These are phyloP conservation scores for Taphrina flavorubra DNA, from an alignment of 1,139 yeast genomes.

Conservation along the genomic window DNA sequence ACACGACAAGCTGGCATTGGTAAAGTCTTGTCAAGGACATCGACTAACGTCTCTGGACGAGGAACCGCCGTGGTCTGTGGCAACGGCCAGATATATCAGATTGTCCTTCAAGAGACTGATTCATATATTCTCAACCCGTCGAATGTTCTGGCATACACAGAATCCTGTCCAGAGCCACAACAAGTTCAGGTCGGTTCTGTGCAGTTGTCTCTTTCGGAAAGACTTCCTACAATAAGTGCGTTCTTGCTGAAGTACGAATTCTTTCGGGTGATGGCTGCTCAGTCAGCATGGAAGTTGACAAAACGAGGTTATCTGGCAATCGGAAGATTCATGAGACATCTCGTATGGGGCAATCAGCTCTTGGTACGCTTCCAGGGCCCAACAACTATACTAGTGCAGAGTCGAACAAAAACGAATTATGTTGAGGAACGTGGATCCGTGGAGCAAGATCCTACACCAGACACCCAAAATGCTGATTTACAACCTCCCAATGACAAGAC, in stretches of 20 bases:
- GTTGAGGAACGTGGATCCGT: constrained; percentile 39
- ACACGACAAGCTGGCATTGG: constrained; percentile 45
- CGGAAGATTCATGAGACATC: constrained; percentile 37
- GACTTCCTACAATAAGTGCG: constrained; percentile 16
- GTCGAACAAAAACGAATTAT: constrained; percentile 13
- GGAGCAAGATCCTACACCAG: constrained; percentile 36
- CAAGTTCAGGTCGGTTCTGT: constrained; percentile 12
- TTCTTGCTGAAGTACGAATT: constrained; percentile 19
- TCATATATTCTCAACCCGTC: constrained; percentile 50
- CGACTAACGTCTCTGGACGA: constrained; percentile 52
- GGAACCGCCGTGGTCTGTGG: constrained; percentile 53
- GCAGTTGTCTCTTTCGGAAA: constrained; percentile 26
- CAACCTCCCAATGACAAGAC: not conserved
- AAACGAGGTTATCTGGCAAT: not conserved
- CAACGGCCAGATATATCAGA: constrained; percentile 51
- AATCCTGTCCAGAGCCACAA: constrained; percentile 41
- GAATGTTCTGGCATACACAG: constrained; percentile 52
- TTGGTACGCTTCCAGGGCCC: constrained; percentile 46
- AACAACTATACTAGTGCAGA: constrained; percentile 46
- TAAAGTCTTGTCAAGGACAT: constrained; percentile 48
- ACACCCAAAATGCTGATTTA: constrained; percentile 1
- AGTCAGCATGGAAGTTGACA: constrained; percentile 33
- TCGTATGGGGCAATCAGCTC: constrained; percentile 46
- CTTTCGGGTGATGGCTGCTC: constrained; percentile 42
- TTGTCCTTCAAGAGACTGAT: constrained; percentile 51